Conservation (phyloP, 1,139 yeast species). For the Taphrina flavorubra region DNA sequence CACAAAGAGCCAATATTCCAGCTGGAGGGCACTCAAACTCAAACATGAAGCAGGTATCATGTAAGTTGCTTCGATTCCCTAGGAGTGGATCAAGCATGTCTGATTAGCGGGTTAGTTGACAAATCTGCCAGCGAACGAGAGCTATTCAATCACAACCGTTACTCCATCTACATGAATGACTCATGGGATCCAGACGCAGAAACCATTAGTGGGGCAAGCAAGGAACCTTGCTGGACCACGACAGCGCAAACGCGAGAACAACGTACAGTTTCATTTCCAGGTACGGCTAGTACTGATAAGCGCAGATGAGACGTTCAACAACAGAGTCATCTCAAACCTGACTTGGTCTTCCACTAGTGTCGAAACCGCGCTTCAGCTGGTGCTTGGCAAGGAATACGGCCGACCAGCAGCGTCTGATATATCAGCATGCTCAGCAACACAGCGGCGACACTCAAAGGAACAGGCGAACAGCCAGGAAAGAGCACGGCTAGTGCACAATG, state of each 20-base stretch:
- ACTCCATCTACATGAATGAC: not conserved
- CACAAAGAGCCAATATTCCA: not conserved
- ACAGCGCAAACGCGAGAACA: not conserved
- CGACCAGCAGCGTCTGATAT: not conserved
- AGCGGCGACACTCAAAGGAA: not conserved
- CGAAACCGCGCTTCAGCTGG: constrained; percentile 5
- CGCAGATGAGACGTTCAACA: constrained; percentile 6
- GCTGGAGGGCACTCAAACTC: not conserved
- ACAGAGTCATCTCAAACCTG: constrained; percentile 4
- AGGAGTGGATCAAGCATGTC: not conserved
- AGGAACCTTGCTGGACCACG: constrained; percentile 3
- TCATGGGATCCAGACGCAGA: not conserved
- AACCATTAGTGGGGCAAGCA: not conserved
- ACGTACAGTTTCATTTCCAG: not conserved
- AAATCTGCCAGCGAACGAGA: not conserved
- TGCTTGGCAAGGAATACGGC: not conserved
- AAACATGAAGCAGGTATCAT: not conserved
- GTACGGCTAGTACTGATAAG: not conserved
- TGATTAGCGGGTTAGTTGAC: not conserved
- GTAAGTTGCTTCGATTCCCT: not conserved
- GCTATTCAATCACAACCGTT: not conserved
- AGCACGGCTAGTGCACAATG: not conserved
- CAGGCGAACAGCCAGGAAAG: not conserved
- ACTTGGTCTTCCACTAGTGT: not conserved
- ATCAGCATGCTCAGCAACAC: no score